Base-by-base conservation (phyloP, 345 rosid genomes). In the Crucihimalaya himalaica region DNA sequence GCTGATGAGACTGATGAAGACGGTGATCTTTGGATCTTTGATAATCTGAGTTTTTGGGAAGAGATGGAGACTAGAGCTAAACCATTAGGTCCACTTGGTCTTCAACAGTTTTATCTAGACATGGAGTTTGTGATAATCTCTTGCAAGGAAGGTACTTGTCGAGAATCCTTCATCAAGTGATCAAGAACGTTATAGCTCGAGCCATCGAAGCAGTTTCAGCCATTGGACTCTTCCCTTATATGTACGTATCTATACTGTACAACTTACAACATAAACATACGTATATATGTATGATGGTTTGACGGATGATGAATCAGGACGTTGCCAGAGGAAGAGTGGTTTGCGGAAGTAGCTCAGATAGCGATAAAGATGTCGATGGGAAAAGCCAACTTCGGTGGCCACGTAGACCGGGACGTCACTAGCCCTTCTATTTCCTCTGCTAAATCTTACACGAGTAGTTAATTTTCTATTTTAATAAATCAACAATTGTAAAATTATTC, bases 281-380 rank as follows among this genome's bases (percentile, higher is more conserved):
- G 20, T 20, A 60, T 6, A 21, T 20, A 60, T 6, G 31, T 8
- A 18, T 57, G 31, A 35, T 64, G n/a, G 4, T 28, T 20, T 52
- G 66, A 48, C 2, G 79, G 79, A 57, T 76, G 32, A 61, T 70
- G 60, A 71, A 55, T 47, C 73, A 77, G 81, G 0, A 72, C 81
- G 32, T 72, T 94, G 81, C 98, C 96, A 3, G 96, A 87, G 75
- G 98, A 94, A 31, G 95, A 94, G 32, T 91, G 98, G 96, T 91
- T 89, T 72, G 96, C 86, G n/a, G 97, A 91, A 71, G 90, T 91
- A 23, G 86, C 95, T 62, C 90, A 89, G 75, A 87, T 89, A 74
- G 98, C 95, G 10, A 89, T 91, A 40, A 89, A 89, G 81, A 87
- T 85, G 87, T 68, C 89, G 70, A 76, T 79, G 3, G 95, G 91